These are phyloP conservation scores for Mortierella sp. DNA, from an alignment of 371 early-diverging fungal genomes.

Conservation along the genomic window DNA sequence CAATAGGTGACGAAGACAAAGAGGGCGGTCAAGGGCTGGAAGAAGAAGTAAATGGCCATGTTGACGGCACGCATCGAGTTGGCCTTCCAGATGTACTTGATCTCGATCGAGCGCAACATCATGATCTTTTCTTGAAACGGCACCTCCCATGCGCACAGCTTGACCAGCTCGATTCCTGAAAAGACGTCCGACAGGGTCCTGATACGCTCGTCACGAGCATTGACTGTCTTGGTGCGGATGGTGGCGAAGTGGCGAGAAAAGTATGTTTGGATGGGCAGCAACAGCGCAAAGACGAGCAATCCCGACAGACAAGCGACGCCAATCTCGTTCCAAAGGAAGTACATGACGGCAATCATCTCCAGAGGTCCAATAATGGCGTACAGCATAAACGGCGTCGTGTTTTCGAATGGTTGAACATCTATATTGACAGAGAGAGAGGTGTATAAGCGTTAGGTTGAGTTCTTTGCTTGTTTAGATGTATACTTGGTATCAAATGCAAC, in stretches of 20 bases:
- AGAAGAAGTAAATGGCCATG: conserved; percentile 40
- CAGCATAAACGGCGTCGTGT: conserved; percentile 15
- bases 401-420: conserved; percentile 53
- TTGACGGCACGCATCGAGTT: conserved; percentile 35
- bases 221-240: conserved; percentile 65
- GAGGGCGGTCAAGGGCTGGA: conserved; percentile 61
- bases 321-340: conserved; percentile 68
- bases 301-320: conserved; percentile 71
- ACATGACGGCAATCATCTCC: conserved; percentile 56
- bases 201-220: conserved; percentile 66
- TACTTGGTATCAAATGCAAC: background rate
- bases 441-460: background rate
- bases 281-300: conserved; percentile 62
- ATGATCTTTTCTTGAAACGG: conserved; percentile 50
- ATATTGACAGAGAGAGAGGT: background rate
- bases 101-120: conserved; percentile 26
- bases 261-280: conserved; percentile 38
- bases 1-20: conserved; percentile 35
- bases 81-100: conserved; percentile 22
- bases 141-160: conserved; percentile 63
- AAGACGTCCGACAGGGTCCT: conserved; percentile 72
- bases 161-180: conserved; percentile 52
- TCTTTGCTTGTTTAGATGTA: background rate
- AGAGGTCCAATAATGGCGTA: conserved; percentile 30
- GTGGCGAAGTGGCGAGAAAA: conserved; percentile 29